Percentiles rank a stretch among this genome's conserved stretches.
Evolutionary conservation across 2,329 filamentous ascomycete species (phyloP).

Genomic region (Talaromyces sp.): DNA sequence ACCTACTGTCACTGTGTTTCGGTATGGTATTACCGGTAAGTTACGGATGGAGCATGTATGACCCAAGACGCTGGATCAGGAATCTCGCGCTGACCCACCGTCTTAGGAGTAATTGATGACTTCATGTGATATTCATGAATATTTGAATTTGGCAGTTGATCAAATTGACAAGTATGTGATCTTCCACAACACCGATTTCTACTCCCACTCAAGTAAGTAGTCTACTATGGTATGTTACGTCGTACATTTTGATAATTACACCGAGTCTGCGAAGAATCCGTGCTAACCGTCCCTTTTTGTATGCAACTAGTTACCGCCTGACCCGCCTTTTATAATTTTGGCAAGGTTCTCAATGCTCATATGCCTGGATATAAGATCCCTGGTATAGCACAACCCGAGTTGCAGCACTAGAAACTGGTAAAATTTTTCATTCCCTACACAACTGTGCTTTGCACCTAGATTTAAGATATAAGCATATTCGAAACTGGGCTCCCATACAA

Average conservation of each 20-base stretch:
- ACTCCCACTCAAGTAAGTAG: background rate
- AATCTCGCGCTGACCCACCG: constrained; percentile 2
- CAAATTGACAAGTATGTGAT: no score
- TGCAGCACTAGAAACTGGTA: no score
- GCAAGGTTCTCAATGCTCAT: no score
- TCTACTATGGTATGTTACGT: background rate
- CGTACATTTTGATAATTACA: background rate
- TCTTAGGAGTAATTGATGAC: background rate
- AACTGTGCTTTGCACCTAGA: no score
- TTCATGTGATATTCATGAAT: background rate
- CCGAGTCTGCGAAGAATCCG: background rate
- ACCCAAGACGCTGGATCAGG: constrained; percentile 5
- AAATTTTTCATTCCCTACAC: no score
- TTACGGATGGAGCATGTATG: background rate
- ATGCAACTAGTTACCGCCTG: constrained; percentile 2
- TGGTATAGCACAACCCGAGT: no score
- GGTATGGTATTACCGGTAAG: constrained; percentile 7
- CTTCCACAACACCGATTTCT: no score
- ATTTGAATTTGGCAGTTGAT: background rate
- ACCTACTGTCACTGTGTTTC: background rate
- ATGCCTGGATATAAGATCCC: no score
- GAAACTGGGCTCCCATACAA: no score
- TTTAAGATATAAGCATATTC: no score
- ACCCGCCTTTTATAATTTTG: constrained; percentile 3
- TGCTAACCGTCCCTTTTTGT: background rate